These are phyloP conservation scores for Fusarium veterinarium DNA, from an alignment of 2,329 filamentous ascomycete species.

Conservation along the genomic window DNA sequence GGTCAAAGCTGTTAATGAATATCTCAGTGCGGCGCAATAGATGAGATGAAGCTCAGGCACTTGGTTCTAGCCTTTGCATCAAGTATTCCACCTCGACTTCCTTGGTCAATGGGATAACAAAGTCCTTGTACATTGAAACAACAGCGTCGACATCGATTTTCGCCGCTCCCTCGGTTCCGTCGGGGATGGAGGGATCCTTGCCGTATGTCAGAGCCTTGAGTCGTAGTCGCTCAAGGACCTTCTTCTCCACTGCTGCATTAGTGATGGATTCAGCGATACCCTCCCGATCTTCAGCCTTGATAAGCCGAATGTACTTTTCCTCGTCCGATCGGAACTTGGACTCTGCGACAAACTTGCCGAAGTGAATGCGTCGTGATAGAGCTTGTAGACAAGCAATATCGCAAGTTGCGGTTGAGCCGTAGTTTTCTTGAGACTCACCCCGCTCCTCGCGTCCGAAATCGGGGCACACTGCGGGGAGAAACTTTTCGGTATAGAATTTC, in stretches of 20 bases:
- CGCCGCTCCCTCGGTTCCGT: constrained; percentile 64
- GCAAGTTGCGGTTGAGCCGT: constrained; percentile 89
- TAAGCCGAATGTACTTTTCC: constrained; percentile 83
- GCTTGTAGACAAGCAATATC: constrained; percentile 93
- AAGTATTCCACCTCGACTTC: constrained; percentile 98
- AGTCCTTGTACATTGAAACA: constrained; percentile 88
- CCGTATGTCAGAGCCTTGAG: constrained; percentile 95
- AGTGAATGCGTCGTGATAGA: constrained; percentile 90
- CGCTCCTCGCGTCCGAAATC: constrained; percentile 81
- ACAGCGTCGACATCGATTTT: constrained; percentile 96
- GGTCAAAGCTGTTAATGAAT: constrained; percentile 80
- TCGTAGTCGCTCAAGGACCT: constrained; percentile 86
- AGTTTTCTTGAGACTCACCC: constrained; percentile 91
- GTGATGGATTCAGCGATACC: constrained; percentile 93
- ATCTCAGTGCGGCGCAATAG: constrained; percentile 68
- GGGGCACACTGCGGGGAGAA: constrained; percentile 86
- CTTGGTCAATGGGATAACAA: constrained; percentile 97
- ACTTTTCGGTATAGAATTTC: constrained; percentile 81
- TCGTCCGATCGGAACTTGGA: constrained; percentile 89
- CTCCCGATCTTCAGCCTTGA: constrained; percentile 80
- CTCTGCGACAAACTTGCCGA: constrained; percentile 98
- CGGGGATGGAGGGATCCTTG: constrained; percentile 79
- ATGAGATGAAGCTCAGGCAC: constrained; percentile 43
- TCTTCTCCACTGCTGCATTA: constrained; percentile 86
- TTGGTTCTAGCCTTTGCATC: constrained; percentile 83